phyloP scores from a whole-genome alignment of 805 yeast genomes.

The Kodamaea leandrae region DNA sequence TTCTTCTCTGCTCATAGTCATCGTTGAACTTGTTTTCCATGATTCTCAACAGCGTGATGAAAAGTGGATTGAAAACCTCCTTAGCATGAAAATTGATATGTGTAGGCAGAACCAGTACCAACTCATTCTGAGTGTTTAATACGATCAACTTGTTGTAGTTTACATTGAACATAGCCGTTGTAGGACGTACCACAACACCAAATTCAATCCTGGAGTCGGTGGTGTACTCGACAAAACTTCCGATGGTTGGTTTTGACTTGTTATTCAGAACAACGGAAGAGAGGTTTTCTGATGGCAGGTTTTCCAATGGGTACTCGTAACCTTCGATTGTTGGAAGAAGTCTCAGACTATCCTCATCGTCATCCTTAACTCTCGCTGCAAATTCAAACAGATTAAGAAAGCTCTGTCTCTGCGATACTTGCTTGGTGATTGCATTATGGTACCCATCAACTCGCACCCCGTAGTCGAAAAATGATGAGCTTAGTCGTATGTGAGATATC shows the following conservation, averaged over 20 bases:
- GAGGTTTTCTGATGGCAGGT: constrained; percentile 11
- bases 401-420: not conserved
- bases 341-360: not conserved
- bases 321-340: no score
- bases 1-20: constrained; percentile 16
- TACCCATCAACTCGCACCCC: not conserved
- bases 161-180: constrained; percentile 33
- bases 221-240: constrained; percentile 40
- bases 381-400: not conserved
- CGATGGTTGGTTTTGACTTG: constrained; percentile 22
- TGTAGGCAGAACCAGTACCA: constrained; percentile 24
- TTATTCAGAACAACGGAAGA: constrained; percentile 17
- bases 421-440: not conserved
- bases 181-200: constrained; percentile 38
- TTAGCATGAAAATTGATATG: constrained; percentile 31
- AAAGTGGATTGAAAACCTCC: constrained; percentile 22
- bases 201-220: constrained; percentile 11
- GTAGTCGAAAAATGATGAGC: not conserved
- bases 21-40: constrained; percentile 24
- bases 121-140: constrained; percentile 32
- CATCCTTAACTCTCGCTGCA: not conserved
- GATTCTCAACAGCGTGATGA: constrained; percentile 17
- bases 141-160: constrained; percentile 31
- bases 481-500: not conserved
- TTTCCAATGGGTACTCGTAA: no score